Evolutionary conservation across 495 filamentous ascomycete genomes (phyloP).

Genomic region (Xylaria longipes): DNA sequence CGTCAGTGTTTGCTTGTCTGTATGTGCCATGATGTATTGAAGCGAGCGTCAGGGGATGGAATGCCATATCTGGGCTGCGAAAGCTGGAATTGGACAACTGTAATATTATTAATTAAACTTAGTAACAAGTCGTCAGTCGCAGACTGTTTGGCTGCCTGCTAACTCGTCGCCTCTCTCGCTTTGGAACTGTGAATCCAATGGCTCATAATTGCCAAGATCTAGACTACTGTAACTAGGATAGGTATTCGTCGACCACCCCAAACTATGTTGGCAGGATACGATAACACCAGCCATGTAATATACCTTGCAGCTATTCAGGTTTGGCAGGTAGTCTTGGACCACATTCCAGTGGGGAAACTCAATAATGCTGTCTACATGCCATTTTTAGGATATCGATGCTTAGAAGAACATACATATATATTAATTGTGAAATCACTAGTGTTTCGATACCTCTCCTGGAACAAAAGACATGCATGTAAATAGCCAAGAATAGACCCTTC

Average conservation of each 20-base stretch:
- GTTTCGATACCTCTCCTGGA: no score
- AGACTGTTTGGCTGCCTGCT: neutral
- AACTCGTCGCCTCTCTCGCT: neutral
- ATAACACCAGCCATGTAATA: neutral
- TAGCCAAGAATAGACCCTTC: no score
- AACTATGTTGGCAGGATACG: neutral
- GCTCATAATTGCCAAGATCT: neutral
- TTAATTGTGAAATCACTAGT: neutral
- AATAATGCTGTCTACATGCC: neutral
- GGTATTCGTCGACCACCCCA: no score
- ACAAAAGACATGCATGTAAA: no score
- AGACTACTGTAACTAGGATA: neutral
- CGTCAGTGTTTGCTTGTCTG: neutral
- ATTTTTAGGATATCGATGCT: neutral
- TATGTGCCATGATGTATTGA: constrained; percentile 22
- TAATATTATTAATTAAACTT: constrained; percentile 14
- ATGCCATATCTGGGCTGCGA: constrained; percentile 7
- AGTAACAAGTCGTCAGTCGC: neutral
- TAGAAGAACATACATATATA: neutral
- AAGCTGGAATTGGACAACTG: constrained; percentile 7
- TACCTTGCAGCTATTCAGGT: neutral
- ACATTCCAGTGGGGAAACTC: neutral
- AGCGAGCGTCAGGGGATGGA: neutral
- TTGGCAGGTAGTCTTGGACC: neutral
- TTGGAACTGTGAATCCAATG: neutral